Evolutionary conservation across 2,329 filamentous ascomycete species (phyloP), one percentile per base, ranked within the genome.

Genomic region (Rutstroemia sp.): DNA sequence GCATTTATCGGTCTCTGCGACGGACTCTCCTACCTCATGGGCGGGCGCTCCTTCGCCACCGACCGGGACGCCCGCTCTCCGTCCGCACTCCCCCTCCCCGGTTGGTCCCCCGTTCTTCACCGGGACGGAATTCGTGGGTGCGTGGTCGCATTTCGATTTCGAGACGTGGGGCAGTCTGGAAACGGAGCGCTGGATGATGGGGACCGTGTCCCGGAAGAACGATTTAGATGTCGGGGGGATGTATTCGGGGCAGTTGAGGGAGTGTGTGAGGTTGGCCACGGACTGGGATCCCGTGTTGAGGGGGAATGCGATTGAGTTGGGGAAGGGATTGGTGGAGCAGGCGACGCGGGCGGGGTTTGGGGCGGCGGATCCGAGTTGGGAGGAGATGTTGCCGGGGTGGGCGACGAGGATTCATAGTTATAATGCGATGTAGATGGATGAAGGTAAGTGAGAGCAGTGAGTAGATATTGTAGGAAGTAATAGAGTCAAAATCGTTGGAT

Each of bases 1-100:
- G 58, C 58, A 2, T 60, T 67, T n/a, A 54, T 57, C 25, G 64
- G 64, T 7, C 62, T 68, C 34, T 51, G 50, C 25, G 66, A 67
- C 57, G 66, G 54, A 17, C 58, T 68, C 10, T 60, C 62, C 17
- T 68, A 66, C 53, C 61, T 68, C 5, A 52, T 57, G 45, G 55
- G 52, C 16, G 61, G 65, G 27, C 38, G 45, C 42, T 58, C 53
- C 17, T 38, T 62, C 10, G 36, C 46, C 40, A 36, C 49, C 7
- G 44, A 61, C 9, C 38, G 12, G 14, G 46, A 59, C 5, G 53
- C 58, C 17, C 19, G 19, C 25, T 21, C 19, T 7, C 17, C 45
- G 14, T 19, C 2, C 5, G 10, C 19, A 14, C 30, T 44, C 9
- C 21, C 47, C 16, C 48, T 46, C 19, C 40, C 49, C 2, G 34